Conservation (phyloP, 73 alveolate species). For the Paramecium pentaurelia region DNA sequence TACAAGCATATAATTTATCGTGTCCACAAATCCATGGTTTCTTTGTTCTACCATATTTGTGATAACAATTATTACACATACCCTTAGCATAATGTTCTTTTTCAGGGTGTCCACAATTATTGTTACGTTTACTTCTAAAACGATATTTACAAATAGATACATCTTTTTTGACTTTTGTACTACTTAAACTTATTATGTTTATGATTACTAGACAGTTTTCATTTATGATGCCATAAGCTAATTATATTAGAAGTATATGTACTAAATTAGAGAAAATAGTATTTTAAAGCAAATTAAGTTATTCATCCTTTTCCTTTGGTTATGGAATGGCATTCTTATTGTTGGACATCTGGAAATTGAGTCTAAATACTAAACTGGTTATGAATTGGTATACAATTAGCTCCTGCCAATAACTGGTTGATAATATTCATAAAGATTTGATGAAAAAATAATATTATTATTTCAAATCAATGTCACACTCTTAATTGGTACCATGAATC, state of each 20-base stretch:
- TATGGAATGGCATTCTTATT: background rate
- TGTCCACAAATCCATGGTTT: constrained; percentile 81
- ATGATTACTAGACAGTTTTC: background rate
- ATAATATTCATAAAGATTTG: constrained; percentile 23
- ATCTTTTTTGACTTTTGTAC: background rate
- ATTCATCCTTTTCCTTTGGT: background rate
- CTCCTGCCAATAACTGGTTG: constrained; percentile 30
- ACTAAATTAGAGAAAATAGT: background rate
- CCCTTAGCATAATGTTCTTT: constrained; percentile 96
- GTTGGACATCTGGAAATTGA: constrained; percentile 10
- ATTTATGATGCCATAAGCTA: background rate
- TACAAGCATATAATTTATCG: constrained; percentile 63
- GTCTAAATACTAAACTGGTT: background rate
- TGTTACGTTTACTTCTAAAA: constrained; percentile 29
- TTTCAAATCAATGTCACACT: constrained; percentile 25
- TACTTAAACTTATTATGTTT: background rate
- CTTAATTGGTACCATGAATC: background rate
- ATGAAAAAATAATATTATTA: constrained; percentile 8
- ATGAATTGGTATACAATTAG: background rate
- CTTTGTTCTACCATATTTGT: constrained; percentile 80
- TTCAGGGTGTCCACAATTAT: constrained; percentile 73
- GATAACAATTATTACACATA: constrained; percentile 89
- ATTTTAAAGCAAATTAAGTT: background rate
- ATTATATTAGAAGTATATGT: background rate
- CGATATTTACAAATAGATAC: background rate